Percentiles rank a stretch among this genome's conserved stretches.
These are phyloP conservation scores for Spizellomyces punctatus DNA, from an alignment of 192 early-diverging fungal species.

Conservation along the genomic window DNA sequence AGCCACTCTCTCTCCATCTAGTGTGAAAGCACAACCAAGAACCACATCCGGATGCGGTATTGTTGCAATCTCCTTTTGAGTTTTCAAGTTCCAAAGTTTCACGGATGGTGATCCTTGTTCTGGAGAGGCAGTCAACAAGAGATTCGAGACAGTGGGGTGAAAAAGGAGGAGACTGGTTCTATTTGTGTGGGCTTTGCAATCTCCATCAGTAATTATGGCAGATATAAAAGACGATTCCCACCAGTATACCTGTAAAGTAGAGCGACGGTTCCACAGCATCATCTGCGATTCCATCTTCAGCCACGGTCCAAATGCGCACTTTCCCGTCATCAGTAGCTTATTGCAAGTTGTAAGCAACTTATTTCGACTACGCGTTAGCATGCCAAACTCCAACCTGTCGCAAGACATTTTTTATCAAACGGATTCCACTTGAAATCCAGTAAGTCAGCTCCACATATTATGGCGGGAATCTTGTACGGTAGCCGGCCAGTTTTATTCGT, in stretches of 20 bases:
- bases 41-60: conserved; percentile 36
- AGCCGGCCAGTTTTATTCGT: conserved; percentile 66
- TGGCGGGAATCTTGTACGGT: conserved; percentile 55
- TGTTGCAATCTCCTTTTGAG: conserved; percentile 24
- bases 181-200: conserved; percentile 45
- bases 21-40: conserved; percentile 36
- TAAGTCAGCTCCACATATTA: conserved; percentile 65
- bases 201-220: not conserved
- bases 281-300: conserved; percentile 57
- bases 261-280: conserved; percentile 46
- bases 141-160: conserved; percentile 60
- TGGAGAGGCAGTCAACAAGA: conserved; percentile 61
- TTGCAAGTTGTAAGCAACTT: not conserved
- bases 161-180: conserved; percentile 56
- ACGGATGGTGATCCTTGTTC: conserved; percentile 53
- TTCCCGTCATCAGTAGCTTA: conserved; percentile 62
- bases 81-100: conserved; percentile 59
- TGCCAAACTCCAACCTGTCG: conserved; percentile 43
- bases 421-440: conserved; percentile 72
- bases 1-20: conserved; percentile 68
- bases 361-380: not conserved
- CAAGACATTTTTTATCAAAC: conserved; percentile 61
- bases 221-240: not conserved
- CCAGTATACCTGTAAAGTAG: conserved; percentile 9
- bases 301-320: conserved; percentile 57